Base-by-base conservation (phyloP, 306 rosid genomes). In the Prunus padus region DNA sequence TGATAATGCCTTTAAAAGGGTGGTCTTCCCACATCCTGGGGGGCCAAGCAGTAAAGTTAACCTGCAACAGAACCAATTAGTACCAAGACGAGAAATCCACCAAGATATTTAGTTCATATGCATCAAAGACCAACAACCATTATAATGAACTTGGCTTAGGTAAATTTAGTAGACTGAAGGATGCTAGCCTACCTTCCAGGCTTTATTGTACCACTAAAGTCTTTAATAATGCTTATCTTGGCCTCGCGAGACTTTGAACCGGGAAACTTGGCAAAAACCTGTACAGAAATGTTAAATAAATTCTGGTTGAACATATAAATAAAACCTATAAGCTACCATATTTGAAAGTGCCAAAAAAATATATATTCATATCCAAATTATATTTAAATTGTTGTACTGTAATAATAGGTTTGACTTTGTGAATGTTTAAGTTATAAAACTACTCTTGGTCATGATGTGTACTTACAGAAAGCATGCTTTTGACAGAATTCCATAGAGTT, bases 401-500 rank as follows among this genome's bases (percentile, higher is more conserved):
- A 37, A 37, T 37, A 37, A 37, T 37, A 0, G 19, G 19, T 51
- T 51, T 57, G 7, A 57, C 64, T 57, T 4, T n/a, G n/a, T 23
- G 64, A 12, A 23, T 4, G 30, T 16, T 57, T 23, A 11, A 57
- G 31, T 23, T 55, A 26, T 55, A 37, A 37, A 37, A 37, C 42
- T 55, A 20, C 61, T 55, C 11, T 55, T 57, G 31, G 64, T 5
- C 33, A 23, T 57, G 54, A 54, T 54, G 51, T 37, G 15, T 57
- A 74, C 91, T 83, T 81, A 88, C 97, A 47, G 79, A 71, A 63
- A 88, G 26, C 4, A 18, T 79, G 69, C 72, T 82, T 70, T 49
- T 88, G 30, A 89, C 57, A 69, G 96, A 69, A 74, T 92, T 89
- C 96, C 93, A 89, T 8, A 89, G 84, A 11, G 97, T 88, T 66